Evolutionary conservation across 768 basidiomycete species (phyloP), one percentile per base, ranked within the genome.

Genomic region (Tulasnella sp.): DNA sequence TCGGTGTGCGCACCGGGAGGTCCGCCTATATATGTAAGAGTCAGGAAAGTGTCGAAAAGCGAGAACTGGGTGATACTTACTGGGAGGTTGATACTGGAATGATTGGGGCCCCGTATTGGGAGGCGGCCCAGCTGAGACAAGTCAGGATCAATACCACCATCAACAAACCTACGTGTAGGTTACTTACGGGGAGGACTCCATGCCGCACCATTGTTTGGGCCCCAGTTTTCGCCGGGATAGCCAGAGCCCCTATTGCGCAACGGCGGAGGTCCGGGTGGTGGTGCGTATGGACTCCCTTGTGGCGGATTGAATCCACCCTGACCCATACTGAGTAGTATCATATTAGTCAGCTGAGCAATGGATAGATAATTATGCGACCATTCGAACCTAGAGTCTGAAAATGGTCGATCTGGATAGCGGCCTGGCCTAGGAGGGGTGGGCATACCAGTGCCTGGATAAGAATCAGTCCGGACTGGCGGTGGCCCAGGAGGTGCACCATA

Each of bases 41-140:
- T 59, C 17, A 59, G 46, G 19, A n/a, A n/a, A 9, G 9, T 2
- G 31, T 9, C 4, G 21, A 29, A 9, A n/a, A 3, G n/a, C 11
- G 19, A 31, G 29, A 52, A 9, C 24, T 24, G 4, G 29, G 7
- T 27, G 24, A 9, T 2, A 44, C 57, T 50, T 50, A 59, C 57
- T 43, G 34, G 54, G 57, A 22, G 10, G 46, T 34, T 49, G 49
- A 30, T 15, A 49, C 34, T 30, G 30, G 57, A 59, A 59, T 21
- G 45, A 25, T 38, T 44, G 24, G 27, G 30, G 48, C n/a, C 48
- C 29, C 25, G 42, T 5, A 44, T 46, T 56, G n/a, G 54, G 25
- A 2, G 41, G 43, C 9, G 54, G 45, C n/a, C 41, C 45, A 27
- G 27, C 41, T 56, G 42, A 19, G 30, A 15, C 15, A 38, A 38